Base-by-base conservation (phyloP, 1,284 basidiomycete species). In the Ceratobasidium sp. region DNA sequence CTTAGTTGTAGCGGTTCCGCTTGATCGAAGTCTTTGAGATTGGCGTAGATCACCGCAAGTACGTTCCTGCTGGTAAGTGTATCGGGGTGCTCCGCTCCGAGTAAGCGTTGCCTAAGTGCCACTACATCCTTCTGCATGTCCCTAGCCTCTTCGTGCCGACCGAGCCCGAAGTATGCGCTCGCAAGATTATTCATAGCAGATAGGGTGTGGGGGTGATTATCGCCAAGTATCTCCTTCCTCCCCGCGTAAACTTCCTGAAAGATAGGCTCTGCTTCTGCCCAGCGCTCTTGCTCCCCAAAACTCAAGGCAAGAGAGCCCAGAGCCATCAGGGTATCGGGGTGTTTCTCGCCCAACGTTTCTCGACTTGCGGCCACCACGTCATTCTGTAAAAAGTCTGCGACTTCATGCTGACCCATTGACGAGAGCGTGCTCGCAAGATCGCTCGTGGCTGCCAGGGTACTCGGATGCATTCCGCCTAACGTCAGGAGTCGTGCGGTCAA, bases 121-220 rank as follows among this genome's bases (percentile, higher is more conserved):
- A 62, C 2, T 1, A 63, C 48, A 1, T 73, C 22, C 19, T 53
- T 45, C 22, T 63, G 71, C 14, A 74, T 6, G 3, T 14, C 22
- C 31, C 51, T n/a, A 24, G 65, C 65, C 17, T 73, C 45, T 9
- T 48, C 27, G n/a, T 5, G 22, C n/a, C 71, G 71, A 33, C 71
- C 71, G 2, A 31, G 54, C 14, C 36, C 5, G 1, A 31, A 1
- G 59, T 50, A 53, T n/a, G 59, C 31, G 8, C 24, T 3, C 6
- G 71, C 71, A 15, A 73, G 71, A 17, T 63, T 54, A 45, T 53
- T 60, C 56, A 73, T 73, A 36, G 17, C 44, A 17, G 11, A n/a
- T 27, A 73, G 15, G 8, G 71, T 73, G 11, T 50, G 7, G 2
- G 71, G 71, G 27, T 73, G 71, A 15, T 62, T 24, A 9, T 60